phyloP scores from a whole-genome alignment of 805 yeast species.

The Metschnikowia cerradonensis region DNA sequence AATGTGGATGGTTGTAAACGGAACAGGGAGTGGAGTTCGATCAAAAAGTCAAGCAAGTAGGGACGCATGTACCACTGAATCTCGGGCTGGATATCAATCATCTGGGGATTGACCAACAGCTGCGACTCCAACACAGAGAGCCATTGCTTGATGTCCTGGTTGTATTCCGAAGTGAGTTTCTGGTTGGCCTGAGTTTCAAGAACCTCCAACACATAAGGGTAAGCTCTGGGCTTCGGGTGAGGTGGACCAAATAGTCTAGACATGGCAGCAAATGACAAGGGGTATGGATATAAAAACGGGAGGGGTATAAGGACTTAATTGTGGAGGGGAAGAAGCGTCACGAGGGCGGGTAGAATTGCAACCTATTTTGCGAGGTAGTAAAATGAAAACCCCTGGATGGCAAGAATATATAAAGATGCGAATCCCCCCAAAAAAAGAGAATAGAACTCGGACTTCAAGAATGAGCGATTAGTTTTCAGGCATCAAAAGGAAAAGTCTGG shows the following conservation, averaged over 20 bases:
- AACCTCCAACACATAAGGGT: slow-evolving; percentile 43
- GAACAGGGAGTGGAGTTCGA: slow-evolving; percentile 42
- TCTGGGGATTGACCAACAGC: slow-evolving; percentile 46
- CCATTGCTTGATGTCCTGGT: slow-evolving; percentile 34
- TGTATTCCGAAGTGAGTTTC: slow-evolving; percentile 41
- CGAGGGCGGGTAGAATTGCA: neutral
- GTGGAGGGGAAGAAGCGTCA: neutral
- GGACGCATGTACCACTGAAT: slow-evolving; percentile 49
- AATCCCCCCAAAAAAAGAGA: neutral
- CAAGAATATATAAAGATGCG: slow-evolving; percentile 1
- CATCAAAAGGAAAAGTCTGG: neutral
- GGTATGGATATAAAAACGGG: neutral
- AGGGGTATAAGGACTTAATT: neutral
- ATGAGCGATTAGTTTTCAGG: neutral
- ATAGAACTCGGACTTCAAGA: neutral
- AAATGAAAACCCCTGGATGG: neutral
- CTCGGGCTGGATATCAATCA: slow-evolving; percentile 46
- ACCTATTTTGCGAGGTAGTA: neutral
- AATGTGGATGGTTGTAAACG: slow-evolving; percentile 41
- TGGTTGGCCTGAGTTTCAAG: slow-evolving; percentile 46
- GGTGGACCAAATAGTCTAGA: slow-evolving; percentile 23
- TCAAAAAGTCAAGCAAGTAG: slow-evolving; percentile 38
- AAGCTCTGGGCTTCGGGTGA: slow-evolving; percentile 28
- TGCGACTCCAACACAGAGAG: slow-evolving; percentile 38
- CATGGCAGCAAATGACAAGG: neutral